Base-by-base conservation (phyloP, 805 yeast genomes). In the Lachancea fermentati region DNA sequence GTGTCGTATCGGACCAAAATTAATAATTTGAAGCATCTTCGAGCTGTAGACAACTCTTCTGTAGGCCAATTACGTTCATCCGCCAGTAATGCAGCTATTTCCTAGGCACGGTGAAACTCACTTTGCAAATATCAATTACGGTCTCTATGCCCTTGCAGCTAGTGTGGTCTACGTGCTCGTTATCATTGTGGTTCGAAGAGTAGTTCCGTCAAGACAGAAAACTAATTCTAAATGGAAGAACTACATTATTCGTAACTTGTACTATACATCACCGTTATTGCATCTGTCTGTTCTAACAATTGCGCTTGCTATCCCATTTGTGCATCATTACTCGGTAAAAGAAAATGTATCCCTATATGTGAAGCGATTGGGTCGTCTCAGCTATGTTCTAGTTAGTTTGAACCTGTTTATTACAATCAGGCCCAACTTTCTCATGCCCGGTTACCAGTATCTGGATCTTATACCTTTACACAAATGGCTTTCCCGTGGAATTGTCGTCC, bases 401-500 rank as follows among this genome's bases (percentile, higher is more conserved):
- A 76, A 76, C 47, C 61, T 81, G 2, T 67, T 75, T 29, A 51
- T 82, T 13, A 76, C 75, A 2, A 50, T 81, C 11, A 66, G 81
- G 41, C 86, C 87, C 2, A 62, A 71, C n/a, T 71, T 72, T 29
- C 53, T 71, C 39, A 68, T 68, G 3, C 73, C 57, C 54, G 51
- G 72, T 58, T 54, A 49, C 34, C 45, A 53, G 38, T 84, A 84
- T 51, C 56, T 80, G 43, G 76, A 74, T 38, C 61, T 75, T 11
- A 52, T 84, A 9, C 67, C 67, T 14, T 50, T 83, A 6, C 94
- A 84, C 55, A 81, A 81, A 51, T 82, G 91, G 89, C 48, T 81
- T 1, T 79, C 88, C 3, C 64, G 91, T 43, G 29, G 78, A 2
- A 71, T 81, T 16, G 54, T 78, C 1, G 44, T 68, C 0, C 54